A percentile compares a stretch with the other conserved stretches of the same genome.
Evolutionary conservation across 208 protist genomes (phyloP).

Genomic region (Trypanosomatidae sp.): DNA sequence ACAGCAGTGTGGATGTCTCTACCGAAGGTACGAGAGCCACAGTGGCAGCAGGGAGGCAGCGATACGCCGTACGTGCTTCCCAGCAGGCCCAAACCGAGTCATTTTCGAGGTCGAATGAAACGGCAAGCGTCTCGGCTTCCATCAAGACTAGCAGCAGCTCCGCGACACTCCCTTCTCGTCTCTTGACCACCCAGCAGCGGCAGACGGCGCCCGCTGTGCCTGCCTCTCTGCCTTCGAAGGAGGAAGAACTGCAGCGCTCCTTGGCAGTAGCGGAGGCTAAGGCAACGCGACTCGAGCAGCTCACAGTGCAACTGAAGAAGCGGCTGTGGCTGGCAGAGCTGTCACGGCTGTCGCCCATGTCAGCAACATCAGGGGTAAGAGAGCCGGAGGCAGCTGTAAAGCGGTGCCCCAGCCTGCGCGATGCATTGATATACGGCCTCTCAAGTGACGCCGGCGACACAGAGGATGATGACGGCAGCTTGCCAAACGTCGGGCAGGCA

Average conservation of each 20-base stretch:
- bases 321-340: conserved; percentile 38
- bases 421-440: conserved; percentile 22
- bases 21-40: not conserved
- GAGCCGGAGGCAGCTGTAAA: not conserved
- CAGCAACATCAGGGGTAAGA: not conserved
- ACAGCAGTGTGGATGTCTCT: not conserved
- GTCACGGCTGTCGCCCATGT: not conserved
- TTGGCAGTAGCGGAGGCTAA: conserved; percentile 14
- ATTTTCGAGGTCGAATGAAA: not conserved
- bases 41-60: not conserved
- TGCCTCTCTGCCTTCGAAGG: conserved; percentile 13
- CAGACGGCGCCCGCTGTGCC: conserved; percentile 11
- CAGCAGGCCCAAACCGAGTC: not conserved
- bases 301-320: conserved; percentile 55
- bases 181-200: not conserved
- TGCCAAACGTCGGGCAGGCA: not conserved
- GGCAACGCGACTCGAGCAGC: conserved; percentile 40
- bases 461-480: not conserved
- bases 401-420: conserved; percentile 10
- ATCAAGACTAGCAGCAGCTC: not conserved
- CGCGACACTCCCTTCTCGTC: not conserved
- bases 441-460: not conserved
- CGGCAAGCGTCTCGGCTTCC: not conserved
- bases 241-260: conserved; percentile 10
- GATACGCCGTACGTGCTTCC: not conserved